Evolutionary conservation across 1,139 yeast species (phyloP), one percentile per base, ranked within the genome.

Genomic region (Nakaseomyces delphensis): DNA sequence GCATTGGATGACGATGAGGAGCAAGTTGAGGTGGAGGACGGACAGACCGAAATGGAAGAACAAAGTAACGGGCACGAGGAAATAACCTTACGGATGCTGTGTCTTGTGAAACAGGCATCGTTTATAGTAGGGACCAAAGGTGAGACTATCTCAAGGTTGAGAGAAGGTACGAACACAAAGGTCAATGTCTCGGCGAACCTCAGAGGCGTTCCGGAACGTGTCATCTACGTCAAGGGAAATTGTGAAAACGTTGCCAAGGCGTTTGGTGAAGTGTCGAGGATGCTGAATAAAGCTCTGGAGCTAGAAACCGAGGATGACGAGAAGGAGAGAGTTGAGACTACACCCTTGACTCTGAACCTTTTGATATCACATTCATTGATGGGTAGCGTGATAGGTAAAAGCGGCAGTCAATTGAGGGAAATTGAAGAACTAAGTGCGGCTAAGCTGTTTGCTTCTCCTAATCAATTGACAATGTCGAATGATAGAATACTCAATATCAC

Each of bases 341-440:
- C 24, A 48, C 76, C 71, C 43, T 74, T 77, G 48, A 73, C 73
- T 42, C 63, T 86, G 50, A 73, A 79, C 49, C 59, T 86, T 14
- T 65, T 86, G 44, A 71, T 87, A 29, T 95, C 96, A 2, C 91
- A 85, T 60, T 79, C 83, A 2, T 66, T 83, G 59, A 83, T 85
- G 68, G 95, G 95, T 0, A 81, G 75, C 52, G 73, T 87, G 40
- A 86, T 86, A 51, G 96, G 96, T 11, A 81, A 81, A 54, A 79
- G 72, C 45, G 95, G 95, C 9, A 66, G 75, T 14, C 75, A 78
- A 51, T 79, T 87, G 57, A 70, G 87, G 48, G 93, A 85, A 59
- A 83, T 87, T 51, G 95, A 85, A 63, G 89, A 82, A 44, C 73
- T 74, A 45, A 83, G 95, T 7, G 89, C 93, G 3, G 93, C 95